A percentile compares a stretch with the other conserved stretches of the same genome.
phyloP scores from a whole-genome alignment of 1,139 yeast species.

The Geotrichum europaeum region DNA sequence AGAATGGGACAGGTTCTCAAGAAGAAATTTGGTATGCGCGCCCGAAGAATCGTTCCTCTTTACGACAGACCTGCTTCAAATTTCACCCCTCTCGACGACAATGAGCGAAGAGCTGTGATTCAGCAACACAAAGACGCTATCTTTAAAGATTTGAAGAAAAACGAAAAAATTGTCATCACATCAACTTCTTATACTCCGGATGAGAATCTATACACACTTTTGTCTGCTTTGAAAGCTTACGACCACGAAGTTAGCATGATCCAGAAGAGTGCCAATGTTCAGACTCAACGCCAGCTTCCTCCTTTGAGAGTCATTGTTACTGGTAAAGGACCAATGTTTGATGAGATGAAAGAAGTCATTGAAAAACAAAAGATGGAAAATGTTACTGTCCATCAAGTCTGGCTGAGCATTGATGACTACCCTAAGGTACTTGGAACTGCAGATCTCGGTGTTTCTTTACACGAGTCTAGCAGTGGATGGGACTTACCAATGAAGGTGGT shows the following conservation, averaged over 20 bases:
- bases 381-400: constrained; percentile 55
- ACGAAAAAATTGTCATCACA: constrained; percentile 63
- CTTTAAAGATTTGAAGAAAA: constrained; percentile 37
- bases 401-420: constrained; percentile 79
- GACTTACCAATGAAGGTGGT: constrained; percentile 97
- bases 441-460: constrained; percentile 85
- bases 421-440: constrained; percentile 70
- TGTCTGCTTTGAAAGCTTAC: constrained; percentile 61
- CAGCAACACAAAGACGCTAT: constrained; percentile 31
- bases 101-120: constrained; percentile 38
- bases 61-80: constrained; percentile 46
- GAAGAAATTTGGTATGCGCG: constrained; percentile 47
- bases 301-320: constrained; percentile 67
- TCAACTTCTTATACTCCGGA: constrained; percentile 96
- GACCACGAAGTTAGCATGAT: constrained; percentile 35
- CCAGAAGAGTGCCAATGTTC: not conserved
- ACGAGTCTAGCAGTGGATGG: constrained; percentile 84
- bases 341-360: constrained; percentile 42
- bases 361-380: constrained; percentile 28
- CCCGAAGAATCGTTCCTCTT: constrained; percentile 37
- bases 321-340: constrained; percentile 86
- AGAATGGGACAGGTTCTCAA: constrained; percentile 61
- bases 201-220: constrained; percentile 70
- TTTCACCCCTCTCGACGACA: constrained; percentile 47
- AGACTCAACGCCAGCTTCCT: constrained; percentile 34